phyloP scores from a whole-genome alignment of 192 early-diverging fungal species.

The Coemansia sp. region DNA sequence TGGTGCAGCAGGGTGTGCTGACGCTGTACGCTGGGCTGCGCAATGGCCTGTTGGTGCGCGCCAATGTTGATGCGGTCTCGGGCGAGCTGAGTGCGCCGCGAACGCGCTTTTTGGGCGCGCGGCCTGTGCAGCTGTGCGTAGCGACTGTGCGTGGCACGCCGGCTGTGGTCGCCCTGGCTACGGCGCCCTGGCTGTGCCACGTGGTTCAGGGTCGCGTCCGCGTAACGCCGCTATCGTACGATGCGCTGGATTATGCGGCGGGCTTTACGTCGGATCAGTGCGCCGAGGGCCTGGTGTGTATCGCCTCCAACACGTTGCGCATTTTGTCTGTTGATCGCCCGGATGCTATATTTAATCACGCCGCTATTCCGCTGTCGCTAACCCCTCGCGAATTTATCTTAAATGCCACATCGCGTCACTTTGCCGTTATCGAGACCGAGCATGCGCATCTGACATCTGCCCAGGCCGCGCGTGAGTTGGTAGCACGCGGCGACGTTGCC shows the following conservation, averaged over 20 bases:
- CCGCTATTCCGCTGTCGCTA: conserved; percentile 75
- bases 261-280: conserved; percentile 83
- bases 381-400: conserved; percentile 84
- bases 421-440: conserved; percentile 89
- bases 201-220: conserved; percentile 69
- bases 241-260: conserved; percentile 79
- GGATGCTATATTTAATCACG: conserved; percentile 80
- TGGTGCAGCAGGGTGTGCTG: conserved; percentile 60
- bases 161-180: conserved; percentile 80
- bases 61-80: conserved; percentile 76
- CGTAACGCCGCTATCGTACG: conserved; percentile 83
- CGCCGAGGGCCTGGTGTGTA: conserved; percentile 84
- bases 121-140: conserved; percentile 77
- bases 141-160: conserved; percentile 65
- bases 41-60: conserved; percentile 87
- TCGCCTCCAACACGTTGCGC: conserved; percentile 81
- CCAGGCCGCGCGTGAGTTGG: background rate
- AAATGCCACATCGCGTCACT: conserved; percentile 71
- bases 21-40: conserved; percentile 85
- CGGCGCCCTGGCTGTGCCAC: conserved; percentile 88
- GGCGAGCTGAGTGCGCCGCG: conserved; percentile 82
- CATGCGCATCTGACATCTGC: conserved; percentile 42
- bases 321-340: conserved; percentile 86
- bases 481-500: background rate
- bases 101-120: conserved; percentile 80